A percentile compares a stretch with the other conserved stretches of the same genome.
Evolutionary conservation across 768 basidiomycete genomes (phyloP).

Genomic region (Leccinum uliginosum): DNA sequence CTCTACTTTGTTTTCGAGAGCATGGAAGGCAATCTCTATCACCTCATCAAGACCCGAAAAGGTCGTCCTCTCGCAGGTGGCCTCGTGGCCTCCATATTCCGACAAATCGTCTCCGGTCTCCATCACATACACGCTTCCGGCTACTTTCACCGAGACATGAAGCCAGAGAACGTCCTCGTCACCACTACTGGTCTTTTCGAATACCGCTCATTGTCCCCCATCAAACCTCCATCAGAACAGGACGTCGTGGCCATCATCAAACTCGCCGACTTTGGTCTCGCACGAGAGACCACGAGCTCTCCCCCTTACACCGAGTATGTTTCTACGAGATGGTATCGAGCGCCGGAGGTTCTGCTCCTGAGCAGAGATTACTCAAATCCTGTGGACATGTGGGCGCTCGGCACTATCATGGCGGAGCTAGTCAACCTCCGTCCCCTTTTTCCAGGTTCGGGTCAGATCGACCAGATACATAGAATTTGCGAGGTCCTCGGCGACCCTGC

Average conservation of each 20-base stretch:
- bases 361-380: constrained; percentile 94
- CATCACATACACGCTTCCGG: constrained; percentile 89
- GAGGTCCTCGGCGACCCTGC: constrained; percentile 92
- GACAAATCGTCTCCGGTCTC: constrained; percentile 85
- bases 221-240: constrained; percentile 68
- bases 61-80: constrained; percentile 95
- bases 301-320: constrained; percentile 99
- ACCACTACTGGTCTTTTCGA: constrained; percentile 95
- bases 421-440: constrained; percentile 94
- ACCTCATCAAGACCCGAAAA: constrained; percentile 95
- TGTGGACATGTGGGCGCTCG: constrained; percentile 99
- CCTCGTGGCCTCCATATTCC: constrained; percentile 91
- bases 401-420: constrained; percentile 96
- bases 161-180: constrained; percentile 97
- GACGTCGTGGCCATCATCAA: constrained; percentile 98
- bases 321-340: constrained; percentile 99
- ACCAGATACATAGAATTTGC: constrained; percentile 88
- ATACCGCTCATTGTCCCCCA: constrained; percentile 77
- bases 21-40: constrained; percentile 99
- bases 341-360: constrained; percentile 91
- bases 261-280: constrained; percentile 96
- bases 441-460: constrained; percentile 87
- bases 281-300: constrained; percentile 77
- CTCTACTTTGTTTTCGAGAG: constrained; percentile 99
- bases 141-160: constrained; percentile 99